Conservation (phyloP, 2,329 filamentous ascomycete species). For the Calonectria naviculata region DNA sequence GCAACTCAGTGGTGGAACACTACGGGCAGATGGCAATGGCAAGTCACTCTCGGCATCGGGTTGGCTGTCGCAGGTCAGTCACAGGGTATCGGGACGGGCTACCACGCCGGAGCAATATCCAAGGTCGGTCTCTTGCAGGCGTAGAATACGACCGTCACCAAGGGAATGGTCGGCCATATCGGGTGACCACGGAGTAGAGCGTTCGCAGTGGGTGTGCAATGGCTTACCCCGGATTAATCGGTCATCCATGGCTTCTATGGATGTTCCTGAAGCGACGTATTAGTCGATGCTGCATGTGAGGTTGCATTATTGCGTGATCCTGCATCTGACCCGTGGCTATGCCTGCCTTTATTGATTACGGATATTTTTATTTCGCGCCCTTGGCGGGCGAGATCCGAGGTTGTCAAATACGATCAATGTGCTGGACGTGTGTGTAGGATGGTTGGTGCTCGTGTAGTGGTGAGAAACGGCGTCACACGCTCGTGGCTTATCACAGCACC, state of each 20-base stretch:
- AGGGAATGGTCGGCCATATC: background rate
- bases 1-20: background rate
- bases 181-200: conserved; percentile 13
- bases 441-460: background rate
- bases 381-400: background rate
- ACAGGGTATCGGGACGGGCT: background rate
- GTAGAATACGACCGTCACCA: background rate
- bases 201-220: conserved; percentile 4
- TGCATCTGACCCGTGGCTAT: conserved; percentile 15
- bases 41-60: background rate
- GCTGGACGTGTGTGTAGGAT: background rate
- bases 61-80: background rate
- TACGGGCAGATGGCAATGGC: background rate
- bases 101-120: background rate
- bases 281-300: background rate
- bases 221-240: conserved; percentile 12
- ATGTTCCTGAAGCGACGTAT: background rate
- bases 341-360: background rate
- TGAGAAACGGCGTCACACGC: background rate
- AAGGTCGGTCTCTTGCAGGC: conserved; percentile 4
- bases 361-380: background rate
- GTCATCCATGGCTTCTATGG: background rate
- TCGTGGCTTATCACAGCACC: background rate
- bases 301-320: conserved; percentile 2
- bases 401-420: background rate